Conservation (phyloP, 2,329 filamentous ascomycete genomes). For the Nigrospora oryzae region DNA sequence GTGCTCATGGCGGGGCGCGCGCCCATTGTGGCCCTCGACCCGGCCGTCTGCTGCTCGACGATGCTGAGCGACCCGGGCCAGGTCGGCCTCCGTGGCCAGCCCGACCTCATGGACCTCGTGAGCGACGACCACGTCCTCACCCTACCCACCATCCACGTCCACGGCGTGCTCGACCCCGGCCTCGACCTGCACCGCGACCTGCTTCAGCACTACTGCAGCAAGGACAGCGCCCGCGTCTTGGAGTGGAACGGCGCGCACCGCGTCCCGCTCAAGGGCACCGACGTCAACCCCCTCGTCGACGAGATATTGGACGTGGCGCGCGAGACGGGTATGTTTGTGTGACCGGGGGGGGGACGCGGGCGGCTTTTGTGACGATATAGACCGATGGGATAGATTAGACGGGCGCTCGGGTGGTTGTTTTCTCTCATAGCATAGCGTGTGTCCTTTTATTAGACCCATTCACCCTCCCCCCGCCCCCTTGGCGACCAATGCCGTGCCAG, state of each 20-base stretch:
- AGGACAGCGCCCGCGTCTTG: constrained; percentile 44
- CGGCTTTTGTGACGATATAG: too few species aligned
- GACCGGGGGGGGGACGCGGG: too few species aligned
- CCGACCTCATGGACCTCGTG: constrained; percentile 27
- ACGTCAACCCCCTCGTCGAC: constrained; percentile 50
- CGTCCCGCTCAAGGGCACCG: constrained; percentile 57
- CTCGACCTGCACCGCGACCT: constrained; percentile 49
- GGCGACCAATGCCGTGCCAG: too few species aligned
- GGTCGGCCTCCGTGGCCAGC: constrained; percentile 32
- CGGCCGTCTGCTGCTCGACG: constrained; percentile 18
- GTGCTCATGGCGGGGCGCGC: constrained; percentile 54
- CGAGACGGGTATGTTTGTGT: constrained; percentile 26
- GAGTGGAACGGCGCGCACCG: constrained; percentile 70
- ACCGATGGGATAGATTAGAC: too few species aligned
- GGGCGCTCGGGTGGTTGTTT: too few species aligned
- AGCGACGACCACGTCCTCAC: constrained; percentile 36
- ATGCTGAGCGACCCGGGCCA: constrained; percentile 15
- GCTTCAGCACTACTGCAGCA: constrained; percentile 50
- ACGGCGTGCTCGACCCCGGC: constrained; percentile 53
- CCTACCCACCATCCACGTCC: constrained; percentile 59
- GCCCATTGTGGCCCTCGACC: constrained; percentile 46
- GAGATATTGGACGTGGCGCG: constrained; percentile 43
- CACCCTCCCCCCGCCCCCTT: too few species aligned
- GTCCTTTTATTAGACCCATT: too few species aligned
- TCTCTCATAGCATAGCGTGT: too few species aligned